These are phyloP conservation scores for fission yeast (Schizosaccharomyces pombe) DNA, from an alignment of 805 yeast genomes.

Conservation along the genomic window DNA sequence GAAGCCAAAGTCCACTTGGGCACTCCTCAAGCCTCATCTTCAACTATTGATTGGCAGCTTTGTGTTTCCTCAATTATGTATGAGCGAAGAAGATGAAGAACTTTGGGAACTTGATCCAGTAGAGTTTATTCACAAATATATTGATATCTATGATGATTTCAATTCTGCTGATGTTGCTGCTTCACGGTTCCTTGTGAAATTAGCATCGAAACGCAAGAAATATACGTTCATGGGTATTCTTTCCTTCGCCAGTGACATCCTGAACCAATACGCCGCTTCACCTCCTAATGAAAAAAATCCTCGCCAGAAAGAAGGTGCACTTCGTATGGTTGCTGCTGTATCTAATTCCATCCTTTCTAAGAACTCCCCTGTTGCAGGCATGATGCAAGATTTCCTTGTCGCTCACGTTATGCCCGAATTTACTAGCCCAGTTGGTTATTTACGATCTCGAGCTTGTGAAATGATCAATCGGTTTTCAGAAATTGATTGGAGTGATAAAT, in stretches of 20 bases:
- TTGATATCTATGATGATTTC: constrained; percentile 37
- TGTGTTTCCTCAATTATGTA: constrained; percentile 52
- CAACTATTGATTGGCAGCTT: constrained; percentile 44
- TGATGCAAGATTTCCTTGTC: constrained; percentile 46
- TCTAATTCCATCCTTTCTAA: constrained; percentile 29
- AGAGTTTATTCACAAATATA: constrained; percentile 55
- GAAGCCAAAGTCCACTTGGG: constrained; percentile 39
- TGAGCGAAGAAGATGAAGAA: constrained; percentile 43
- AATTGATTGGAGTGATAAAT: constrained; percentile 30
- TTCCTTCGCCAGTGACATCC: constrained; percentile 30
- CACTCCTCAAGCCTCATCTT: constrained; percentile 37
- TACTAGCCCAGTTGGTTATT: constrained; percentile 30
- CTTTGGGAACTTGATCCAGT: constrained; percentile 68
- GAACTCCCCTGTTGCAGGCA: constrained; percentile 32
- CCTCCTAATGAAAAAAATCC: constrained; percentile 19
- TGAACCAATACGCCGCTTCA: constrained; percentile 14
- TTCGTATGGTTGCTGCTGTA: constrained; percentile 56
- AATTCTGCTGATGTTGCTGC: constrained; percentile 63
- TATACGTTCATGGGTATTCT: constrained; percentile 37
- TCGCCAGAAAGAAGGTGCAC: constrained; percentile 51
- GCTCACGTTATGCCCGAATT: constrained; percentile 52
- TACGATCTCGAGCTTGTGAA: constrained; percentile 38
- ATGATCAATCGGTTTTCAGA: constrained; percentile 35
- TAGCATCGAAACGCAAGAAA: constrained; percentile 45
- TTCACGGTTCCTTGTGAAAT: constrained; percentile 39